Percentiles rank a stretch among this genome's conserved stretches.
Evolutionary conservation across 352 stramenopile species (phyloP).

Genomic region (Phytophthora capsici): DNA sequence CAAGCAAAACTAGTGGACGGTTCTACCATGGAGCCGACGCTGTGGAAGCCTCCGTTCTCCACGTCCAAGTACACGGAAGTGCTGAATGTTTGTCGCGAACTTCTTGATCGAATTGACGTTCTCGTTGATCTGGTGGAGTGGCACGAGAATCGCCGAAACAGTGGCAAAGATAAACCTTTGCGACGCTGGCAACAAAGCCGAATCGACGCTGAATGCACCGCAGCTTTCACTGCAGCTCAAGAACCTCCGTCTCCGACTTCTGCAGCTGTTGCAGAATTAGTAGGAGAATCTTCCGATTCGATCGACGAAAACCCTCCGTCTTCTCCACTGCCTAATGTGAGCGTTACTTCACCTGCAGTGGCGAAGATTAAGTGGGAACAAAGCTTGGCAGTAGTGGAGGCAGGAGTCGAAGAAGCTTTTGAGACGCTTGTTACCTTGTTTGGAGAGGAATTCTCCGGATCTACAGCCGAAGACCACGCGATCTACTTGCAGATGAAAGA

Average conservation of each 20-base stretch:
- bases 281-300: conserved; percentile 6
- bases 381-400: conserved; percentile 49
- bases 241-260: conserved; percentile 34
- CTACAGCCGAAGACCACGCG: conserved; percentile 60
- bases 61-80: conserved; percentile 61
- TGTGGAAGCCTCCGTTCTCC: conserved; percentile 71
- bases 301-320: conserved; percentile 15
- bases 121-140: conserved; percentile 73
- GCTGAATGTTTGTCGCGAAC: conserved; percentile 48
- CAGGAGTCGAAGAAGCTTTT: conserved; percentile 56
- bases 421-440: conserved; percentile 73
- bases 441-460: conserved; percentile 59
- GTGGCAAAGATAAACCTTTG: conserved; percentile 36
- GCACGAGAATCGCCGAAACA: conserved; percentile 50
- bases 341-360: conserved; percentile 30
- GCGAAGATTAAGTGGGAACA: conserved; percentile 48
- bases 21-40: conserved; percentile 52
- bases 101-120: conserved; percentile 63
- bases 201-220: conserved; percentile 43
- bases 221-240: conserved; percentile 41
- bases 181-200: conserved; percentile 36
- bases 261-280: conserved; percentile 18
- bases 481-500: conserved; percentile 85
- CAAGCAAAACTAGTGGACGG: conserved; percentile 58
- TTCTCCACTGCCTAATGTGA: conserved; percentile 32